Conservation (phyloP, 257 asterid genomes). For the Forsythia viridissima region DNA sequence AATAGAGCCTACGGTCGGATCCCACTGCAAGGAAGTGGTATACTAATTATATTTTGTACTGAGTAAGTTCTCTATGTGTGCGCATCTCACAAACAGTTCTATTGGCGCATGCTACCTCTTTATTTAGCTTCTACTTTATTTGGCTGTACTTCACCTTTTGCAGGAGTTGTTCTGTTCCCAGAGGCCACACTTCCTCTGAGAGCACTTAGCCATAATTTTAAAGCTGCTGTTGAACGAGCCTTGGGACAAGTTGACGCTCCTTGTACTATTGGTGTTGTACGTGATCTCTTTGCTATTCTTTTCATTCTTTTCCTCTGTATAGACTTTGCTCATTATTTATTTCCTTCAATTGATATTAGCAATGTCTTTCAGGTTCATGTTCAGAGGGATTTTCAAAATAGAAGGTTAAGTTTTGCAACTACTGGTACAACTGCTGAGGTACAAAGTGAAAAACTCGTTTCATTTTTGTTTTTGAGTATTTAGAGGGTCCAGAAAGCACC, state of each 20-base stretch:
- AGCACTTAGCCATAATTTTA: constrained; percentile 62
- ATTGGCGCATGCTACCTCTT: background rate
- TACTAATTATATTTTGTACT: background rate
- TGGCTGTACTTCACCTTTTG: constrained; percentile 11
- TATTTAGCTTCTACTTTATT: constrained; percentile 19
- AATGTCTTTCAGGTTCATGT: constrained; percentile 64
- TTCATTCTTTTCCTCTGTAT: constrained; percentile 15
- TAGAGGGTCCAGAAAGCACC: background rate
- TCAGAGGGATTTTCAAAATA: constrained; percentile 51
- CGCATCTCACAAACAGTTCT: background rate
- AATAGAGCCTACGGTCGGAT: too few relatives aligned
- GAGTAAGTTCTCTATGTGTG: background rate
- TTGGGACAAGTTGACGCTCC: constrained; percentile 75
- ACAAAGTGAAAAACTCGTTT: constrained; percentile 18
- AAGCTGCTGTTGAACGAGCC: constrained; percentile 81
- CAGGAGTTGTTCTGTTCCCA: constrained; percentile 96
- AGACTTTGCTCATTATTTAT: background rate
- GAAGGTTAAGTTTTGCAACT: constrained; percentile 58
- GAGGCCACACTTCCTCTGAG: constrained; percentile 95
- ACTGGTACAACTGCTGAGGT: constrained; percentile 98
- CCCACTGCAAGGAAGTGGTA: too few relatives aligned
- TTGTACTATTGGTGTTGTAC: constrained; percentile 83
- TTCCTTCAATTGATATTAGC: constrained; percentile 17
- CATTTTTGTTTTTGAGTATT: background rate
- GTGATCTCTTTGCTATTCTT: constrained; percentile 27